A percentile compares a stretch with the other conserved stretches of the same genome.
These are phyloP conservation scores for Blastobotrys parvus DNA, from an alignment of 805 yeast genomes.

Conservation along the genomic window DNA sequence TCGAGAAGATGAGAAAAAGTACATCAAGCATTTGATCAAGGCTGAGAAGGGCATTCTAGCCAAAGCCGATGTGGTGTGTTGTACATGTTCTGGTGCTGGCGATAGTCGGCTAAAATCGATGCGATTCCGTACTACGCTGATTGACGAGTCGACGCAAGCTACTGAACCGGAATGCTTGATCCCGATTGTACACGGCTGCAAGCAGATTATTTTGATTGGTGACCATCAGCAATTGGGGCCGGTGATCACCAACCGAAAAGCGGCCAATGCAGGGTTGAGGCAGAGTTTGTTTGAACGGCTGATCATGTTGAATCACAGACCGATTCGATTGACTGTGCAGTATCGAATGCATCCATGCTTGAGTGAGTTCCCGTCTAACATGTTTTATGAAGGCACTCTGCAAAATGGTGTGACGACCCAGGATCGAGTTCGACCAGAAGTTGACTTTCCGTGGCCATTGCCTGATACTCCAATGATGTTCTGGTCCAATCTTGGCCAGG, in stretches of 20 bases:
- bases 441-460: slow-evolving; percentile 88
- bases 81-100: slow-evolving; percentile 91
- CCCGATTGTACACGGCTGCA: slow-evolving; percentile 83
- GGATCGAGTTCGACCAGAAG: slow-evolving; percentile 47
- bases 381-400: slow-evolving; percentile 86
- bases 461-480: slow-evolving; percentile 86
- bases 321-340: slow-evolving; percentile 82
- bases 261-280: slow-evolving; percentile 77
- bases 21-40: slow-evolving; percentile 33
- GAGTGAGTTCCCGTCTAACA: slow-evolving; percentile 80
- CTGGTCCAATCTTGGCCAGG: slow-evolving; percentile 84
- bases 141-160: slow-evolving; percentile 92
- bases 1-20: slow-evolving; percentile 41
- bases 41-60: slow-evolving; percentile 45
- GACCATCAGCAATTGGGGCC: slow-evolving; percentile 97
- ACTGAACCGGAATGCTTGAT: slow-evolving; percentile 87
- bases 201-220: slow-evolving; percentile 84
- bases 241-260: slow-evolving; percentile 68
- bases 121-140: slow-evolving; percentile 67
- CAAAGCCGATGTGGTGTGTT: slow-evolving; percentile 70
- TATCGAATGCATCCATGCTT: slow-evolving; percentile 91
- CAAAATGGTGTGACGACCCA: slow-evolving; percentile 86
- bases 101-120: slow-evolving; percentile 50
- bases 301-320: slow-evolving; percentile 71
- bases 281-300: slow-evolving; percentile 86